Percentiles rank a stretch among this genome's conserved stretches.
Evolutionary conservation across 2,329 filamentous ascomycete genomes (phyloP).

Genomic region (Exophiala calicioides): DNA sequence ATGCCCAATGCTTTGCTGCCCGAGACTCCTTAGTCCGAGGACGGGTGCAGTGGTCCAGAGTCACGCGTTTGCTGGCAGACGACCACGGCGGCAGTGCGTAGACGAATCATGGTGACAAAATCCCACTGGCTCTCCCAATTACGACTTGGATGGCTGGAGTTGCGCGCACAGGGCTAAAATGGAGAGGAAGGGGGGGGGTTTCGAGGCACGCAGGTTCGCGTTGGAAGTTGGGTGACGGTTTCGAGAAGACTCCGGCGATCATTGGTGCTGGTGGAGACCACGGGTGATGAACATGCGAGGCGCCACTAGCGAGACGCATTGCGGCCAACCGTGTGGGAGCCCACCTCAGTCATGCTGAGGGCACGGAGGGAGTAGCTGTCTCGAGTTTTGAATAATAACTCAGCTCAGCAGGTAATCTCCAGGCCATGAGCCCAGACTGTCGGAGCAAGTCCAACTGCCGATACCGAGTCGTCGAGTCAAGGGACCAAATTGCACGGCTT

Average conservation of each 20-base stretch:
- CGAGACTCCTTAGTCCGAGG: slow-evolving; percentile 3
- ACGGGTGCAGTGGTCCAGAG: slow-evolving; percentile 10
- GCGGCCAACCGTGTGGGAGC: slow-evolving; percentile 5
- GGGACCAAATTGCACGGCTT: not conserved
- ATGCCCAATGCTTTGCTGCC: slow-evolving; percentile 16
- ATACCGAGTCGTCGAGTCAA: no score
- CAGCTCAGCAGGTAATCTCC: slow-evolving; percentile 5
- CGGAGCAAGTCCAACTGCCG: not conserved
- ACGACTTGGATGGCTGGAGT: slow-evolving; percentile 8
- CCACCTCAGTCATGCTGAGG: not conserved
- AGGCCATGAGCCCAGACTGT: not conserved
- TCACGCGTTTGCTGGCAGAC: slow-evolving; percentile 10
- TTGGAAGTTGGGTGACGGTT: slow-evolving; percentile 16
- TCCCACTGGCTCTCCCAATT: not conserved
- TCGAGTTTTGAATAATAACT: slow-evolving; percentile 9
- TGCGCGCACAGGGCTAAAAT: slow-evolving; percentile 6
- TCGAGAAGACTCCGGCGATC: slow-evolving; percentile 15
- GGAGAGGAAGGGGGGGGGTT: slow-evolving; percentile 1
- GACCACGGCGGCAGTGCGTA: not conserved
- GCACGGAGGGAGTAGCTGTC: not conserved
- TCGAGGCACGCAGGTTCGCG: no score
- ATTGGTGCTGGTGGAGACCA: slow-evolving; percentile 12
- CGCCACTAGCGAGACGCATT: slow-evolving; percentile 18
- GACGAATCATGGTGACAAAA: no score
- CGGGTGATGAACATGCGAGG: slow-evolving; percentile 19